Percentiles rank a stretch among this genome's conserved stretches.
Conservation (phyloP, 2,329 filamentous ascomycete species). For the Alternaria infectoria region DNA sequence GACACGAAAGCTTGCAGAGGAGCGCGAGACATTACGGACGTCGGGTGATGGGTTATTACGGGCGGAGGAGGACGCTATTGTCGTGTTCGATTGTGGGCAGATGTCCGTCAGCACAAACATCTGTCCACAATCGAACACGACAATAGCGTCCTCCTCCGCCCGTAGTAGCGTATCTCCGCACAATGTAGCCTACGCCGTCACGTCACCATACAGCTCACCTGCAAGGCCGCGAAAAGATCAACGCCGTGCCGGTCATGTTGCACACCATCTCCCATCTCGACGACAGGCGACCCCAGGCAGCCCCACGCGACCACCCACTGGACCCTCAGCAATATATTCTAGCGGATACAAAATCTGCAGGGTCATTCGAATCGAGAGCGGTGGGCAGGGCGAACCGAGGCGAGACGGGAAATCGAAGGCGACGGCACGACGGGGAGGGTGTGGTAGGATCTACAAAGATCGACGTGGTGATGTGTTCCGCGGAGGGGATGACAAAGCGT, state of each 20-base stretch:
- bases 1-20: no score
- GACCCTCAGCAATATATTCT: background rate
- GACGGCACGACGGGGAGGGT: background rate
- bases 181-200: background rate
- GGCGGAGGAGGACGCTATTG: background rate
- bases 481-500: background rate
- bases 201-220: background rate
- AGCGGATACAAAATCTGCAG: background rate
- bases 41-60: background rate
- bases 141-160: no score
- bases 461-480: background rate
- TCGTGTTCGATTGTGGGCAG: no score
- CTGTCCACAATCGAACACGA: no score
- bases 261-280: background rate
- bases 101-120: no score
- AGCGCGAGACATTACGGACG: no score
- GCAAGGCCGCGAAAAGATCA: background rate
- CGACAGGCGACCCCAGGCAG: background rate
- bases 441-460: background rate
- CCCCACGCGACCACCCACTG: background rate
- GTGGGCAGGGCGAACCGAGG: background rate
- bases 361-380: background rate
- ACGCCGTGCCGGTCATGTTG: background rate
- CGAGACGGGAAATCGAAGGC: background rate
- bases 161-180: background rate